A percentile compares a stretch with the other conserved stretches of the same genome.
Conservation (phyloP, 208 protist species). For the Crithidia brevicula region DNA sequence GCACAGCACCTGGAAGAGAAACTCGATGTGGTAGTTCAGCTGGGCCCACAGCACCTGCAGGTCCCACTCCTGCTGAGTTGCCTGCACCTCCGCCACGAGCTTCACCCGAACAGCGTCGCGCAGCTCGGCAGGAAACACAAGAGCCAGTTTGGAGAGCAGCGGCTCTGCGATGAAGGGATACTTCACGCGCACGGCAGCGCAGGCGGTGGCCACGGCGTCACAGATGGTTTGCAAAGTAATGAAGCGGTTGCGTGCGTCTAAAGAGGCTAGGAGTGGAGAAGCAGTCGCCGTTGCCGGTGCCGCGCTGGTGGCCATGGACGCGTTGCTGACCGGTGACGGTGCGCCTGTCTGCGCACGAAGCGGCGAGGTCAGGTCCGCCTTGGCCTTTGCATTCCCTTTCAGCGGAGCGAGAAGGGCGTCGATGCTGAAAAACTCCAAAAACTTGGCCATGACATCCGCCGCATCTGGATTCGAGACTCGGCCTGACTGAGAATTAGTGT, state of each 20-base stretch:
- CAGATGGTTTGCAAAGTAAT: slow-evolving; percentile 25
- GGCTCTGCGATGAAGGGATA: slow-evolving; percentile 15
- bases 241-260: slow-evolving; percentile 7
- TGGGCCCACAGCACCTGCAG: slow-evolving; percentile 80
- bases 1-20: slow-evolving; percentile 78
- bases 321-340: background rate
- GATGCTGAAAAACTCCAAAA: slow-evolving; percentile 29
- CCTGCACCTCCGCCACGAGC: slow-evolving; percentile 57
- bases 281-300: background rate
- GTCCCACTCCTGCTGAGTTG: slow-evolving; percentile 71
- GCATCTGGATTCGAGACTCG: background rate
- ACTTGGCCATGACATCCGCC: slow-evolving; percentile 24
- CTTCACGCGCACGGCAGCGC: slow-evolving; percentile 5
- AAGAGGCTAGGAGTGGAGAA: background rate
- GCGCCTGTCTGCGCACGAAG: too few relatives aligned
- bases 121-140: slow-evolving; percentile 24
- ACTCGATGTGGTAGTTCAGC: slow-evolving; percentile 83
- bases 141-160: slow-evolving; percentile 16
- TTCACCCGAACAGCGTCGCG: slow-evolving; percentile 37
- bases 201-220: slow-evolving; percentile 9
- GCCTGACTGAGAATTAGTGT: background rate
- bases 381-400: too few relatives aligned
- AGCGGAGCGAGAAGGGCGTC: slow-evolving; percentile 21
- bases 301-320: background rate
- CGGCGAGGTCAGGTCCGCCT: too few relatives aligned